phyloP scores from a whole-genome alignment of 306 rosid genomes.

The Prinsepia uniflora region DNA sequence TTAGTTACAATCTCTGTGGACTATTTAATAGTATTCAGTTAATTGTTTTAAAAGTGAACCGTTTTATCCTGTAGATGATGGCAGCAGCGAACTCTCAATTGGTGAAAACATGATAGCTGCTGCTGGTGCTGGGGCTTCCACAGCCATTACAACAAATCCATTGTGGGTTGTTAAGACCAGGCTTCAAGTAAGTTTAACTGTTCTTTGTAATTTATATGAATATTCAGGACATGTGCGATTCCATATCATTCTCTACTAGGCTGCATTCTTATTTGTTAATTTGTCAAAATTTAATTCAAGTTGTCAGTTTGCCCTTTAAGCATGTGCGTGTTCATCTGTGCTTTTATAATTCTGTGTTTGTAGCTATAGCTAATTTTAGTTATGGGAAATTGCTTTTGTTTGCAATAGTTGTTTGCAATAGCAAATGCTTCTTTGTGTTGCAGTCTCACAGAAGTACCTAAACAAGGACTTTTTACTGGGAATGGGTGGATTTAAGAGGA shows the following conservation, averaged over 20 bases:
- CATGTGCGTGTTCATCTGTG: neutral
- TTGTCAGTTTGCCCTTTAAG: neutral
- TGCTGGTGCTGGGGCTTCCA: conserved; percentile 93
- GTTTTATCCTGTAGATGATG: conserved; percentile 35
- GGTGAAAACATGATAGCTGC: conserved; percentile 76
- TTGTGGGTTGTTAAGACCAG: conserved; percentile 98
- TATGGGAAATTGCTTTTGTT: neutral
- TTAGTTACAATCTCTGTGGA: conserved; percentile 11
- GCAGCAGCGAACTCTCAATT: conserved; percentile 50
- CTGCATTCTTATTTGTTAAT: neutral
- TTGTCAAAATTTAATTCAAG: conserved; percentile 1
- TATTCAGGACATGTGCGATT: conserved; percentile 1
- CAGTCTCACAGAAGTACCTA: neutral
- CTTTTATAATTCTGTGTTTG: neutral
- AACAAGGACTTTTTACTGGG: conserved; percentile 1
- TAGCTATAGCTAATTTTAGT: neutral
- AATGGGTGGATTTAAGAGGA: conserved; percentile 10
- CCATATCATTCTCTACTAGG: neutral
- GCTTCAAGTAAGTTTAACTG: conserved; percentile 71
- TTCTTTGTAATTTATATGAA: conserved; percentile 13
- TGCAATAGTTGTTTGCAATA: conserved; percentile 15
- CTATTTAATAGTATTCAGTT: conserved; percentile 13
- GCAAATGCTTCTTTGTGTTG: conserved; percentile 11
- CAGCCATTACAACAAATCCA: conserved; percentile 82
- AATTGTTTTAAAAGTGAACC: conserved; percentile 1